phyloP scores from a whole-genome alignment of 2,329 filamentous ascomycete species.

The Penicillium occitanis region DNA sequence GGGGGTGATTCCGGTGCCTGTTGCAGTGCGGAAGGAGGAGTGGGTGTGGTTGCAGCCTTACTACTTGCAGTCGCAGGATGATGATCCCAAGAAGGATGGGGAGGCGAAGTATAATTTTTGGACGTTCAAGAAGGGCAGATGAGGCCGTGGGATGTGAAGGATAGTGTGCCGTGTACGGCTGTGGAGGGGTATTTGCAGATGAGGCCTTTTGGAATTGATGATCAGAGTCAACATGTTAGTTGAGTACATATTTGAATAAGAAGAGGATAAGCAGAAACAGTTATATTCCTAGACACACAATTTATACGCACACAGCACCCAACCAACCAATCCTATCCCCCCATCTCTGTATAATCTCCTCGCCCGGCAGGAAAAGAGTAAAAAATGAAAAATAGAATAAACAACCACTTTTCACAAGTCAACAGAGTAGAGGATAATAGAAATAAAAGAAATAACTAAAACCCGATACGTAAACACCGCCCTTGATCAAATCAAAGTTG shows the following conservation, averaged over 20 bases:
- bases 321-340: background rate
- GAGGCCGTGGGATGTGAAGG: background rate
- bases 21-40: background rate
- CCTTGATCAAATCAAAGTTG: constrained; percentile 21
- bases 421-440: constrained; percentile 6
- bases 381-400: background rate
- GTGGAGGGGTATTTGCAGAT: constrained; percentile 7
- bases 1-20: background rate
- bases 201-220: constrained; percentile 2
- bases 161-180: background rate
- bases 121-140: background rate
- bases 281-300: constrained; percentile 7
- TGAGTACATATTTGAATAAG: background rate
- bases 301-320: constrained; percentile 4
- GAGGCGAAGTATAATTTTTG: background rate
- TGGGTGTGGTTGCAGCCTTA: constrained; percentile 10
- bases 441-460: background rate
- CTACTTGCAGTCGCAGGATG: background rate
- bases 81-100: background rate
- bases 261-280: background rate
- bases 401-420: background rate
- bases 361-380: background rate
- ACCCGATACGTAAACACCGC: constrained; percentile 16
- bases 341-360: background rate
- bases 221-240: background rate